These are phyloP conservation scores for Colletotrichum destructivum DNA, from an alignment of 2,329 filamentous ascomycete species.

Conservation along the genomic window DNA sequence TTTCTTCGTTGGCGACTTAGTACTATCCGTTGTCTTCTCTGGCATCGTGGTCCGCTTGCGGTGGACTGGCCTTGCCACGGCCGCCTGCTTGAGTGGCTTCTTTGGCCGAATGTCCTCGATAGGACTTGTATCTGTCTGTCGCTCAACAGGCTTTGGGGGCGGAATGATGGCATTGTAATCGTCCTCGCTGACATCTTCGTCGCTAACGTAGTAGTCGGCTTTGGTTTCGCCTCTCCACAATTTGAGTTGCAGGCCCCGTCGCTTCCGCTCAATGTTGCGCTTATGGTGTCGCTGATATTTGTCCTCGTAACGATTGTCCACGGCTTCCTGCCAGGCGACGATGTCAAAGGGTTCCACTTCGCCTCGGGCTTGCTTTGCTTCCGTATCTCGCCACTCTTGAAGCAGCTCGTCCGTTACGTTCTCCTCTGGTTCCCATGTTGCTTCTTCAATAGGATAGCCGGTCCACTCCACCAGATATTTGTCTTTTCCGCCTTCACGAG, in stretches of 20 bases:
- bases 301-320: slow-evolving; percentile 36
- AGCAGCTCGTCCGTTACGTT: slow-evolving; percentile 59
- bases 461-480: slow-evolving; percentile 58
- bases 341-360: slow-evolving; percentile 56
- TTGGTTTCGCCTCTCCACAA: slow-evolving; percentile 37
- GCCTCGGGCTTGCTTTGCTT: slow-evolving; percentile 53
- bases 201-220: slow-evolving; percentile 38
- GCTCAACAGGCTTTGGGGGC: slow-evolving; percentile 27
- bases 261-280: slow-evolving; percentile 36
- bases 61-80: background rate
- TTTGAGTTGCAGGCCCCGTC: slow-evolving; percentile 27
- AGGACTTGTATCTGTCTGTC: background rate
- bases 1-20: slow-evolving; percentile 5
- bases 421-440: slow-evolving; percentile 66
- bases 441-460: slow-evolving; percentile 52
- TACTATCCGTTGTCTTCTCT: slow-evolving; percentile 1
- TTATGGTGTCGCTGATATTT: slow-evolving; percentile 25
- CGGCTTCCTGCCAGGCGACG: slow-evolving; percentile 46
- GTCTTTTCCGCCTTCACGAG: slow-evolving; percentile 44
- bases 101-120: slow-evolving; percentile 1
- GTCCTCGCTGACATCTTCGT: slow-evolving; percentile 25
- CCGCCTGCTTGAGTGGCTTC: slow-evolving; percentile 3
- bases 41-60: slow-evolving; percentile 10
- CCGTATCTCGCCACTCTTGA: slow-evolving; percentile 60
- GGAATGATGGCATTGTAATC: slow-evolving; percentile 39